Conservation (phyloP, 1,284 basidiomycete species). For the Papiliotrema nemorosa region DNA sequence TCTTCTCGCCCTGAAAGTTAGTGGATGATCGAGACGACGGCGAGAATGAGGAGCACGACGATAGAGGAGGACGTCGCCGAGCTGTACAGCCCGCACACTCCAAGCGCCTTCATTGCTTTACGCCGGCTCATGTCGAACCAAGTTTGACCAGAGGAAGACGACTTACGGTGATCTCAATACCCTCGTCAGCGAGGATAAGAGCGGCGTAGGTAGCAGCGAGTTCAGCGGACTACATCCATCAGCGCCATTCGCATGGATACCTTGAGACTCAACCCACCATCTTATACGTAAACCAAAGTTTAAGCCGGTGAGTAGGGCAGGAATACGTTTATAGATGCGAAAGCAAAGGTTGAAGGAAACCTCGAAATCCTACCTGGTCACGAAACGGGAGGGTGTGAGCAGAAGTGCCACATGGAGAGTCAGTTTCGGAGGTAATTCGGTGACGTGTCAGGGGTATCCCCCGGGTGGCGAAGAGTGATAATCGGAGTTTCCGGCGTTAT, state of each 20-base stretch:
- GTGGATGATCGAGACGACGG: background rate
- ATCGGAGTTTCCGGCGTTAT: conserved; percentile 25
- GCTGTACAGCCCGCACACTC: too few species aligned
- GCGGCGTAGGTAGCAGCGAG: conserved; percentile 67
- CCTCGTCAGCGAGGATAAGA: conserved; percentile 89
- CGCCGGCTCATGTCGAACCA: background rate
- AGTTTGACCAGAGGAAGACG: conserved; percentile 5
- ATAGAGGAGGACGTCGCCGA: too few species aligned
- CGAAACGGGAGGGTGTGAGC: too few species aligned
- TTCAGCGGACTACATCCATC: conserved; percentile 53
- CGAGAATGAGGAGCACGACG: too few species aligned
- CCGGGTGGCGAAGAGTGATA: background rate
- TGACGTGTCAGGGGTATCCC: too few species aligned
- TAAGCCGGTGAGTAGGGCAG: conserved; percentile 11
- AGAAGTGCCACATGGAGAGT: background rate
- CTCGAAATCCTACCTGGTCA: background rate
- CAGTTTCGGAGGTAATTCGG: background rate
- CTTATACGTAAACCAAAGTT: conserved; percentile 11
- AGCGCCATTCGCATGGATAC: conserved; percentile 1
- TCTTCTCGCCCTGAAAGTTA: conserved; percentile 75
- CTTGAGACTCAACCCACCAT: conserved; percentile 10
- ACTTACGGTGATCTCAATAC: conserved; percentile 93
- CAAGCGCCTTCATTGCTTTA: background rate
- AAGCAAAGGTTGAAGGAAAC: conserved; percentile 2
- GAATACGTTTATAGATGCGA: conserved; percentile 12